Percentiles rank a stretch among this genome's conserved stretches.
These are phyloP conservation scores for Pyrenula aspistea DNA, from an alignment of 495 filamentous ascomycete genomes.

Conservation along the genomic window DNA sequence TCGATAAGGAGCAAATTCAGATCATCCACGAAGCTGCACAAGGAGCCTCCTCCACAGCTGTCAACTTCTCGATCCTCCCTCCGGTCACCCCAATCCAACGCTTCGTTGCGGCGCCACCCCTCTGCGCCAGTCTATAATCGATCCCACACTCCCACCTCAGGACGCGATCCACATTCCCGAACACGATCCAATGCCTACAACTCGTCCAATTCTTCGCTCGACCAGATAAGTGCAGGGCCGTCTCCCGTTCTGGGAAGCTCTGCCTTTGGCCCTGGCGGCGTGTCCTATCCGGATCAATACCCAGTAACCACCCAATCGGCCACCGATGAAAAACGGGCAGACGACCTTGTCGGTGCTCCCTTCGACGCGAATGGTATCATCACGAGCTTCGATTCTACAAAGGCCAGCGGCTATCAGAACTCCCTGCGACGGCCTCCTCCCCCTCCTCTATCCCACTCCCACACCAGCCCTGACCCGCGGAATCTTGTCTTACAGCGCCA, in stretches of 20 bases:
- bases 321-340: constrained; percentile 44
- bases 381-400: constrained; percentile 49
- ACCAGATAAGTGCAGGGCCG: constrained; percentile 29
- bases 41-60: constrained; percentile 21
- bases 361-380: constrained; percentile 60
- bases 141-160: constrained; percentile 24
- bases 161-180: constrained; percentile 31
- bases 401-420: constrained; percentile 35
- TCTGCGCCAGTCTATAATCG: constrained; percentile 50
- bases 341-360: constrained; percentile 59
- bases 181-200: constrained; percentile 40
- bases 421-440: constrained; percentile 26
- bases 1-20: constrained; percentile 4
- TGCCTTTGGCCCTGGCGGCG: constrained; percentile 5
- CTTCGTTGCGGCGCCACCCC: constrained; percentile 53
- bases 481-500: constrained; percentile 51
- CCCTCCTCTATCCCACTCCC: constrained; percentile 39
- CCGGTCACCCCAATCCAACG: constrained; percentile 9
- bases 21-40: constrained; percentile 35
- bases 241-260: constrained; percentile 32
- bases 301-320: constrained; percentile 27
- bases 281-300: constrained; percentile 18
- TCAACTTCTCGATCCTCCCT: neutral
- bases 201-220: constrained; percentile 36
- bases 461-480: constrained; percentile 47